A percentile compares a stretch with the other conserved stretches of the same genome.
Evolutionary conservation across 495 filamentous ascomycete genomes (phyloP).

Genomic region (Hypoxylon fragiforme): DNA sequence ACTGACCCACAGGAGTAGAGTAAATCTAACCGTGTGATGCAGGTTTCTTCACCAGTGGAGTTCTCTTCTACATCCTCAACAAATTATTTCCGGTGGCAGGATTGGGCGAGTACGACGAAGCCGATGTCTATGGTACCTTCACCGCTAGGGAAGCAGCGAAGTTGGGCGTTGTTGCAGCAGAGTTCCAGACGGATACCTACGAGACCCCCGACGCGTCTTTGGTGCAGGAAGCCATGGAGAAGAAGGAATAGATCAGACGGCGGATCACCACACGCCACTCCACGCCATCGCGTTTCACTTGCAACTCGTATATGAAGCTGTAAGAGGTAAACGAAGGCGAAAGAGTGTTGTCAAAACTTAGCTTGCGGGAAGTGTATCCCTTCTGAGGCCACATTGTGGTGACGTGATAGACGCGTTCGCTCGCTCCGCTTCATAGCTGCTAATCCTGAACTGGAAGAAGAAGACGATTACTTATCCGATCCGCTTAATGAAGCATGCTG

Average conservation of each 20-base stretch:
- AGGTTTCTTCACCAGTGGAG: conserved; percentile 43
- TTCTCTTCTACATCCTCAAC: conserved; percentile 37
- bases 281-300: not conserved
- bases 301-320: not conserved
- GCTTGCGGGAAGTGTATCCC: not conserved
- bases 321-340: not conserved
- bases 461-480: not conserved
- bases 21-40: not conserved
- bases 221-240: conserved; percentile 18
- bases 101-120: conserved; percentile 35
- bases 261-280: too few species aligned
- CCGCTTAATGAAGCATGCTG: too few species aligned
- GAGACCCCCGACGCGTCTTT: conserved; percentile 21
- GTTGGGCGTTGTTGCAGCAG: conserved; percentile 33
- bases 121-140: conserved; percentile 41
- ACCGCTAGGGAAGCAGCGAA: conserved; percentile 36
- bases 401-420: not conserved
- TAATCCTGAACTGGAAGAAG: not conserved
- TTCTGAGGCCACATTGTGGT: not conserved
- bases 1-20: not conserved
- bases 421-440: not conserved
- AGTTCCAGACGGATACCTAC: conserved; percentile 18
- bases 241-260: conserved; percentile 22
- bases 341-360: not conserved
- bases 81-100: conserved; percentile 37